Evolutionary conservation across 1,139 yeast species (phyloP), one percentile per base, ranked within the genome.

Genomic region (Suhomyces maxii): DNA sequence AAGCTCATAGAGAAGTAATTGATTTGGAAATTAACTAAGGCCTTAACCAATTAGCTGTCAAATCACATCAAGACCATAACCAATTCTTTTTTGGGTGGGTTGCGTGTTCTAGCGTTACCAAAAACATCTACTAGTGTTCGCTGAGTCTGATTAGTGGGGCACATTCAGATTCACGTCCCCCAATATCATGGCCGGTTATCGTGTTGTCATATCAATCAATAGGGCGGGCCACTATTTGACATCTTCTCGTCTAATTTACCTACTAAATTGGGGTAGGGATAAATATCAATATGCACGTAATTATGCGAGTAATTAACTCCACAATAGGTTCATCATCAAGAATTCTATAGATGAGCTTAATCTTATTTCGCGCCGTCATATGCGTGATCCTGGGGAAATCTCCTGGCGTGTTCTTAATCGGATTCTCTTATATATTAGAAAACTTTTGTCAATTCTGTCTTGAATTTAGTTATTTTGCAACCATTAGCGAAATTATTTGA

Each of bases 271-370:
- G 45, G 23, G 45, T n/a, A 10, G n/a, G 10, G 26, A 34, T 37
- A 34, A 23, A 25, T 6, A 30, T 37, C 37, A 34, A 23, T 26
- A 37, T 36, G 42, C 42, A 43, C 12, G 34, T 28, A 31, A 33
- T 11, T 26, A 43, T 43, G 46, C 42, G 39, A 23, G 37, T 43
- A 43, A 43, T 43, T 36, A 14, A 36, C 6, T 6, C 26, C n/a
- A 50, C 42, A 50, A 32, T 43, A n/a, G 44, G 43, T 30, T 42
- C 49, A 6, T 33, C 40, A 39, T 40, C 43, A n/a, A 39, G 31
- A 7, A 28, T 28, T 9, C 31, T 28, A 28, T 28, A 28, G 9
- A 28, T 28, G 31, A 28, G 9, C 6, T 28, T 2, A 9, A 28
- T 4, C 9, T 9, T 11, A 28, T 28, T 28, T 11, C n/a, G 31